Base-by-base conservation (phyloP, 1,284 basidiomycete species). In the Tylopilus sp. region DNA sequence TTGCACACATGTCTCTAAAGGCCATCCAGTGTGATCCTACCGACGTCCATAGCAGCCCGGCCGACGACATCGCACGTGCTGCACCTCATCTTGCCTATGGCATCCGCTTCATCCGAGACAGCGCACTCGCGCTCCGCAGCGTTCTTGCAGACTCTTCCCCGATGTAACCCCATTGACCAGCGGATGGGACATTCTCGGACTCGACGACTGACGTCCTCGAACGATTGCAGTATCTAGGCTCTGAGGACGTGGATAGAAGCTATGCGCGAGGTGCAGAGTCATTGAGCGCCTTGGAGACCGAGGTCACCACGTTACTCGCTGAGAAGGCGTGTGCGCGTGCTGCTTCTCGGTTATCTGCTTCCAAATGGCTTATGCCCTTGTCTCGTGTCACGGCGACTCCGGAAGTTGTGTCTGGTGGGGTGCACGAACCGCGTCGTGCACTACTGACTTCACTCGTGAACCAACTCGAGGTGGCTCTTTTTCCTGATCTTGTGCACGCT, bases 51-150 rank as follows among this genome's bases (percentile, higher is more conserved):
- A 29, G 29, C 29, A 29, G 29, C 29, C 29, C 29, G 29, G 29
- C 29, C 29, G 6, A 29, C 29, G 29, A 29, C 29, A 29, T 29
- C 29, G 29, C 29, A 29, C 29, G 29, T 6, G 29, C 91, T 6
- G 91, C 97, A 15, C 95, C 96, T 8, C 88, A 96, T 47, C 86
- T 98, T 55, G 91, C 92, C 2, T 98, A 97, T 76, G 96, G 98
- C 79, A 84, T 98, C 98, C n/a, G n/a, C n/a, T n/a, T n/a, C n/a
- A n/a, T n/a, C 90, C 91, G 94, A 57, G 96, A 98, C 75, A 91
- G 91, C 47, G 95, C 96, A 1, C 80, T 93, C 18, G 87, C 92
- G 3, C 84, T 98, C 24, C 91, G 93, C 69, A 81, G 80, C 29
- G 81, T 88, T 9, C 81, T 97, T 22, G 81, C 83, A 84, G 39